Evolutionary conservation across 176 grass and related monocot genomes (phyloP).

Genomic region (Pontederia paniculata): DNA sequence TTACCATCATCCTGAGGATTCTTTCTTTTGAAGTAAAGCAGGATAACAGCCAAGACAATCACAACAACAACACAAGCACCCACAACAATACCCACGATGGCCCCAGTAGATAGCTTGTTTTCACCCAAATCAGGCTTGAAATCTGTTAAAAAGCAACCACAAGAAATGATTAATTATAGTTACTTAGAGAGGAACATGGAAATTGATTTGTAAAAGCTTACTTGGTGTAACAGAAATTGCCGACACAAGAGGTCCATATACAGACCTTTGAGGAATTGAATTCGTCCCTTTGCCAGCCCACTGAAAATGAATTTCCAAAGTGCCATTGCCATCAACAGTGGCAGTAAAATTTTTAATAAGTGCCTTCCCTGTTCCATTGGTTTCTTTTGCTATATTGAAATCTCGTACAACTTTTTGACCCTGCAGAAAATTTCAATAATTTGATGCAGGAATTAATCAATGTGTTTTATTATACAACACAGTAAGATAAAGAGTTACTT

Average conservation of each 20-base stretch:
- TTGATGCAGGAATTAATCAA: neutral
- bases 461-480: neutral
- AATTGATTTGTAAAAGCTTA: neutral
- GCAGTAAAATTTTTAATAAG: slow-evolving; percentile 31
- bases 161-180: neutral
- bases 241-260: slow-evolving; percentile 32
- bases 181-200: neutral
- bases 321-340: slow-evolving; percentile 7
- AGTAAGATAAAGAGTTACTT: neutral
- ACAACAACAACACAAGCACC: neutral
- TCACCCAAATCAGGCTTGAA: slow-evolving; percentile 2
- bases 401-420: slow-evolving; percentile 58
- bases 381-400: slow-evolving; percentile 66
- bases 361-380: slow-evolving; percentile 31
- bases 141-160: slow-evolving; percentile 1
- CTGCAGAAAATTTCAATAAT: slow-evolving; percentile 14
- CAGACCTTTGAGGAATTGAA: slow-evolving; percentile 17
- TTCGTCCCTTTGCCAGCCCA: slow-evolving; percentile 31
- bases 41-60: neutral
- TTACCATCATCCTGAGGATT: neutral
- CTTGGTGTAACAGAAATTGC: slow-evolving; percentile 24
- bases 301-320: slow-evolving; percentile 28
- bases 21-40: neutral
- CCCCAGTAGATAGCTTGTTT: slow-evolving; percentile 12
- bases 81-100: slow-evolving; percentile 3